These are phyloP conservation scores for Globisporangium takayamanum DNA, from an alignment of 352 stramenopile species.

Conservation along the genomic window DNA sequence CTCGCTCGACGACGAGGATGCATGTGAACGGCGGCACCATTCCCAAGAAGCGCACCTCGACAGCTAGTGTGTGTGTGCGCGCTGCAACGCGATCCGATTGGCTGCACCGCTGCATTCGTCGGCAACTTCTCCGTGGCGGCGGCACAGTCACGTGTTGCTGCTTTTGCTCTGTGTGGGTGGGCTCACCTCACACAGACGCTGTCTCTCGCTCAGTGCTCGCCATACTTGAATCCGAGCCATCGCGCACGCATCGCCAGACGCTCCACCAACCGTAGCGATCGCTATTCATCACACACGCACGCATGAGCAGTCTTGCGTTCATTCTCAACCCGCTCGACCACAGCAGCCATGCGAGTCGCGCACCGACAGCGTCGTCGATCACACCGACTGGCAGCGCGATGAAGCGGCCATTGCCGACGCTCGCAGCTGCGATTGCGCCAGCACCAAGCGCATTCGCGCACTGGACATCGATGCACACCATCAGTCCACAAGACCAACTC, in stretches of 20 bases:
- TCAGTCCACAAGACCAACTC: neutral
- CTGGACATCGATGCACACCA: neutral
- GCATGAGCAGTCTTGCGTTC: conserved; percentile 18
- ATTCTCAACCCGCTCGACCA: conserved; percentile 17
- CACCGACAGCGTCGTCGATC: neutral
- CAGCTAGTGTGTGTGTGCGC: neutral
- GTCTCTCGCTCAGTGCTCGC: neutral
- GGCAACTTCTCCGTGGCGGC: neutral
- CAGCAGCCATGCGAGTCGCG: neutral
- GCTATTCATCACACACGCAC: neutral
- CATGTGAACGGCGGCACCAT: no score
- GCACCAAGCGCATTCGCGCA: neutral
- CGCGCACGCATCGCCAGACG: neutral
- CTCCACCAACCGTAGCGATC: neutral
- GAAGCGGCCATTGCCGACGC: conserved; percentile 3
- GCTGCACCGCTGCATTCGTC: neutral
- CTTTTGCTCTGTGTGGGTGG: neutral
- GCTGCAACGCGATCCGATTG: conserved; percentile 1
- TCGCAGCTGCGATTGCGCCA: conserved; percentile 10
- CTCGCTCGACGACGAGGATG: neutral
- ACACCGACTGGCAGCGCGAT: neutral
- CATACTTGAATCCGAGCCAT: conserved; percentile 2
- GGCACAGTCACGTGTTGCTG: neutral
- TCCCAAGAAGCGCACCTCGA: no score
- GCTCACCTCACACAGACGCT: neutral